Conservation (phyloP, 176 grass and related monocot species). For the Cenchrus americanus region DNA sequence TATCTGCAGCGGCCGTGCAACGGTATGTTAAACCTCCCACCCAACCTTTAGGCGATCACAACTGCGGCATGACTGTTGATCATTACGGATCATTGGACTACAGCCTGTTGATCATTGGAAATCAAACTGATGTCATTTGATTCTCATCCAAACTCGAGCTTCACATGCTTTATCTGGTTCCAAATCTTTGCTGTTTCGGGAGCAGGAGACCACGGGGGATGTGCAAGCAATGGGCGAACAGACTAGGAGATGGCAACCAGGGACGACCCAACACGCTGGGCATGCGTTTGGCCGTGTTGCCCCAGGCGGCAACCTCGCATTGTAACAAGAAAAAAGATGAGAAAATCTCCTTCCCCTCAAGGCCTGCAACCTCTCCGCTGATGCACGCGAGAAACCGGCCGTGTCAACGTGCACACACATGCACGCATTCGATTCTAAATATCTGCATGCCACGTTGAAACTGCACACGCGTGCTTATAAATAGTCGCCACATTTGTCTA, state of each 20-base stretch:
- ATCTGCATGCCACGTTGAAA: background rate
- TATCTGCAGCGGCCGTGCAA: too few species aligned
- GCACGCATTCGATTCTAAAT: too few species aligned
- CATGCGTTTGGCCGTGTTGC: constrained; percentile 9
- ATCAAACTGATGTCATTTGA: background rate
- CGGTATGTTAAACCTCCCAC: background rate
- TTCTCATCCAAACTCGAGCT: background rate
- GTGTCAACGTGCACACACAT: background rate
- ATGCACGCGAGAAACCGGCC: constrained; percentile 1
- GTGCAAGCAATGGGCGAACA: background rate
- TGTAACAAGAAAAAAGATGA: constrained; percentile 33
- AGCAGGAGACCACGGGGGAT: background rate
- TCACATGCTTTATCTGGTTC: background rate
- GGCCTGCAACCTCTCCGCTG: background rate
- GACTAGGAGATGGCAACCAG: background rate
- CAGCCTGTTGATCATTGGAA: constrained; percentile 9
- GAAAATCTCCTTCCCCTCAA: background rate
- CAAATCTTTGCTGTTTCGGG: background rate
- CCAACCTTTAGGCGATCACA: constrained; percentile 1
- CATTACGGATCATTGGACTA: background rate
- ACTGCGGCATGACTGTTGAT: background rate
- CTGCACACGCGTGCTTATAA: constrained; percentile 31
- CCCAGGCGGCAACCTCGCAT: background rate
- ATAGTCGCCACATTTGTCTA: background rate
- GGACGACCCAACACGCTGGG: background rate